These are phyloP conservation scores for Fusarium austroafricanum DNA, from an alignment of 2,329 filamentous ascomycete genomes.

Conservation along the genomic window DNA sequence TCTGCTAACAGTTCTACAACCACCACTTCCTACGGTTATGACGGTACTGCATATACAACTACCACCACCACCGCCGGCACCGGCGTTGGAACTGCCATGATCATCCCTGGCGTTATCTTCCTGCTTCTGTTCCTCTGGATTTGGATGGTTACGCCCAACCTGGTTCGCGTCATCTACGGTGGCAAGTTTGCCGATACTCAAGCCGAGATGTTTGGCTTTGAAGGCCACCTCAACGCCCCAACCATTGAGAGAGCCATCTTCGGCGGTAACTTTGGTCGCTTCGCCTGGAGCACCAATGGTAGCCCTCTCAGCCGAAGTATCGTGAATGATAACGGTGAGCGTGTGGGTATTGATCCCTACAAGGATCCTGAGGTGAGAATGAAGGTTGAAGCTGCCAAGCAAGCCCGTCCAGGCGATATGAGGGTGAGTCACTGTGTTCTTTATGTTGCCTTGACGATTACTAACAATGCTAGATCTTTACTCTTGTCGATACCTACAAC, in stretches of 20 bases:
- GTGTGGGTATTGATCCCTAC: slow-evolving; percentile 44
- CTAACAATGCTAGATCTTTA: slow-evolving; percentile 48
- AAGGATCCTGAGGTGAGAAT: slow-evolving; percentile 40
- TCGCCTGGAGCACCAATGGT: slow-evolving; percentile 47
- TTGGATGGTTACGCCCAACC: slow-evolving; percentile 42
- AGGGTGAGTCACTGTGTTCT: slow-evolving; percentile 34
- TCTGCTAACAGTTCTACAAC: slow-evolving; percentile 1
- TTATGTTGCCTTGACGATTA: not conserved
- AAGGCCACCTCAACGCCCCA: slow-evolving; percentile 48
- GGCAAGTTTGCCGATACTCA: slow-evolving; percentile 48
- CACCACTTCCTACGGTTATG: not conserved
- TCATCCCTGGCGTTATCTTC: slow-evolving; percentile 40
- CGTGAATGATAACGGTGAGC: slow-evolving; percentile 45
- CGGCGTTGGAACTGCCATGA: slow-evolving; percentile 7
- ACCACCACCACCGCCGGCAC: not conserved
- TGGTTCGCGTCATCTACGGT: slow-evolving; percentile 45
- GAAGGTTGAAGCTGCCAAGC: slow-evolving; percentile 45
- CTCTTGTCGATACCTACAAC: slow-evolving; percentile 52
- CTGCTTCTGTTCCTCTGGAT: slow-evolving; percentile 41
- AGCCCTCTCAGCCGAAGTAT: slow-evolving; percentile 45
- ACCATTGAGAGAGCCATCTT: slow-evolving; percentile 49
- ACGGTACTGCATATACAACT: not conserved
- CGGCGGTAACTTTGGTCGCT: slow-evolving; percentile 46
- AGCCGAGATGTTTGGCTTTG: slow-evolving; percentile 50
- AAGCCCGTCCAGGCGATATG: slow-evolving; percentile 45